Base-by-base conservation (phyloP, 2,329 filamentous ascomycete genomes). In the Penicillium glabrum region DNA sequence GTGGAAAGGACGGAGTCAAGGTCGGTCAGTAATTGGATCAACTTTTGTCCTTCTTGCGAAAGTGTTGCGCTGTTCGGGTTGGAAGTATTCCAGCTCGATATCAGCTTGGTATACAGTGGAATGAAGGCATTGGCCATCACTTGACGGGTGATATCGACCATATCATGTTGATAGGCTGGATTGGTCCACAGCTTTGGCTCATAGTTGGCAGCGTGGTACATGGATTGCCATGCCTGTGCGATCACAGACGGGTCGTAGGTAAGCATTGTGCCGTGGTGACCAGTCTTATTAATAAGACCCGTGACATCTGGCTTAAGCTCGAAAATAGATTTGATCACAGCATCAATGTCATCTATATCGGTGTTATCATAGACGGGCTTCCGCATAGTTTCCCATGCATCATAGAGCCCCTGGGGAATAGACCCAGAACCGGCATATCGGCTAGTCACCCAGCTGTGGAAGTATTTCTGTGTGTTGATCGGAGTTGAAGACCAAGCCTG, bases 131-230 rank as follows among this genome's bases (percentile, higher is more conserved):
- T 81, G 45, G 73, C 72, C 43, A 82, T 62, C 14, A 82, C 76
- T 64, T 83, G 80, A 1, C 80, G 73, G 2, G 79, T 79, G 13
- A 81, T 67, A 60, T 82, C 80, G n/a, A 80, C 73, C 27, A 82
- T 63, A 56, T 83, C 81, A 58, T 80, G 75, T 24, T 69, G 69
- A 61, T 78, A 82, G 0, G 76, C 69, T 27, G 76, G 67, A 51
- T 79, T 73, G 10, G 59, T 45, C 75, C 77, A 81, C 1, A 83
- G 70, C 0, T 39, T 37, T 0, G 67, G 56, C 4, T 75, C 64
- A 5, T 61, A 33, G 2, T 59, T 47, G 0, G 75, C 68, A 10
- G 79, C 79, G 1, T 62, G 46, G 59, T 76, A 72, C 54, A 81
- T 67, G 24, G 70, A 59, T 7, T 70, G 62, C 77, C 77, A 81